Evolutionary conservation across 2,329 filamentous ascomycete species (phyloP).

Genomic region (Graphilbum ipis-grandicollis): DNA sequence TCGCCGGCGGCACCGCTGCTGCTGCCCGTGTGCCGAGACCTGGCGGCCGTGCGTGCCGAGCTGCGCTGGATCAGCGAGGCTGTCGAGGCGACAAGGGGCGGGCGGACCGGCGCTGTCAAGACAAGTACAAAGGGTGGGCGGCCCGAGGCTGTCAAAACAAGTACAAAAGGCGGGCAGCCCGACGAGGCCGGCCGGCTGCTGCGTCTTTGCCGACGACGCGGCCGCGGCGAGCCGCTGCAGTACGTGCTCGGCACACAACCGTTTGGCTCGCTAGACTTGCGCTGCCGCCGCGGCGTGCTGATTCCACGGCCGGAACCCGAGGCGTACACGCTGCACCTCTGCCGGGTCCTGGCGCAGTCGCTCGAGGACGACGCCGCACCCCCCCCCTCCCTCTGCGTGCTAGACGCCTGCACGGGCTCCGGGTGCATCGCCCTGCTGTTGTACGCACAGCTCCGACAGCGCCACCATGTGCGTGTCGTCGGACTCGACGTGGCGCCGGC

Average conservation of each 20-base stretch:
- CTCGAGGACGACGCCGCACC: slow-evolving; percentile 1
- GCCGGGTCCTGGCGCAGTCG: slow-evolving; percentile 29
- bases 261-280: slow-evolving; percentile 69
- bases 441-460: slow-evolving; percentile 32
- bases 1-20: slow-evolving; percentile 41
- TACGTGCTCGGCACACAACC: slow-evolving; percentile 80
- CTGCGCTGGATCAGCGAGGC: slow-evolving; percentile 56
- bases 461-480: slow-evolving; percentile 30
- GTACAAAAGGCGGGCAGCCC: neutral
- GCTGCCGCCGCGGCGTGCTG: slow-evolving; percentile 59
- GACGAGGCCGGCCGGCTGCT: slow-evolving; percentile 1
- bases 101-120: no score
- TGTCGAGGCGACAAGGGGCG: slow-evolving; percentile 15
- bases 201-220: slow-evolving; percentile 29
- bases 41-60: slow-evolving; percentile 49
- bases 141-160: no score
- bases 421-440: slow-evolving; percentile 78
- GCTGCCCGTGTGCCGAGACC: slow-evolving; percentile 43
- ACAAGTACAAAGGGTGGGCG: no score
- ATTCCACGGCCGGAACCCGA: slow-evolving; percentile 74
- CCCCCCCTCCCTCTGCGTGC: slow-evolving; percentile 31
- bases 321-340: slow-evolving; percentile 41
- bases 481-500: slow-evolving; percentile 57
- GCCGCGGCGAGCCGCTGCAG: slow-evolving; percentile 60
- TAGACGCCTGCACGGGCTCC: slow-evolving; percentile 82